Conservation (phyloP, 495 filamentous ascomycete species). For the Xylaria intraflava region DNA sequence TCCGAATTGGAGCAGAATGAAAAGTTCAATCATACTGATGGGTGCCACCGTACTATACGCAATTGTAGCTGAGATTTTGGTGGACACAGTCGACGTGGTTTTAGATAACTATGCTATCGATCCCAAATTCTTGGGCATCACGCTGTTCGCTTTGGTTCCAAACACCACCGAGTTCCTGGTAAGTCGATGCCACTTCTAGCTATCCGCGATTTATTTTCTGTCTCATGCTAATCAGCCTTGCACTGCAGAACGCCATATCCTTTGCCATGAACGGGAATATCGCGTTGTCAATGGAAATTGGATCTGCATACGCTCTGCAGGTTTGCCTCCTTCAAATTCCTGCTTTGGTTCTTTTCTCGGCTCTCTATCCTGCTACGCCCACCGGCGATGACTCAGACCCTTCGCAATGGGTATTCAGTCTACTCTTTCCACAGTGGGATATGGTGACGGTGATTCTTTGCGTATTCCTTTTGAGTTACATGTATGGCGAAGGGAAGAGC, state of each 20-base stretch:
- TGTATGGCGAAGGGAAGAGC: conserved; percentile 97
- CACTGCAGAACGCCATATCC: conserved; percentile 82
- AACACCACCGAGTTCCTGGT: conserved; percentile 98
- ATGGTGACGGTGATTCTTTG: conserved; percentile 97
- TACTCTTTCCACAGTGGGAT: conserved; percentile 99
- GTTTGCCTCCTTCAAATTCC: conserved; percentile 97
- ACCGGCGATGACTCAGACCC: conserved; percentile 44
- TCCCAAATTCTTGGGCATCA: conserved; percentile 97
- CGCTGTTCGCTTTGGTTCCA: conserved; percentile 91
- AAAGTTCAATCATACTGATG: conserved; percentile 83
- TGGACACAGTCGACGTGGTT: conserved; percentile 93
- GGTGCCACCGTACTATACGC: conserved; percentile 90
- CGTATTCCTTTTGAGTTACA: conserved; percentile 93
- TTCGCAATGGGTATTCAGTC: conserved; percentile 73
- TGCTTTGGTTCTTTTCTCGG: conserved; percentile 85
- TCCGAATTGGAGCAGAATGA: conserved; percentile 91
- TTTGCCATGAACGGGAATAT: conserved; percentile 99
- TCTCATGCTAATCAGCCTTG: background rate
- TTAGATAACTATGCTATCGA: conserved; percentile 83
- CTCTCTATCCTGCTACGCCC: conserved; percentile 37
- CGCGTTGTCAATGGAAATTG: conserved; percentile 97
- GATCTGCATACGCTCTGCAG: conserved; percentile 93
- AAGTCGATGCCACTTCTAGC: conserved; percentile 25
- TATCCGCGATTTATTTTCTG: background rate
- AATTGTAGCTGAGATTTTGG: conserved; percentile 91